Evolutionary conservation across 495 filamentous ascomycete species (phyloP).

Genomic region (Aspergillus homomorphus): DNA sequence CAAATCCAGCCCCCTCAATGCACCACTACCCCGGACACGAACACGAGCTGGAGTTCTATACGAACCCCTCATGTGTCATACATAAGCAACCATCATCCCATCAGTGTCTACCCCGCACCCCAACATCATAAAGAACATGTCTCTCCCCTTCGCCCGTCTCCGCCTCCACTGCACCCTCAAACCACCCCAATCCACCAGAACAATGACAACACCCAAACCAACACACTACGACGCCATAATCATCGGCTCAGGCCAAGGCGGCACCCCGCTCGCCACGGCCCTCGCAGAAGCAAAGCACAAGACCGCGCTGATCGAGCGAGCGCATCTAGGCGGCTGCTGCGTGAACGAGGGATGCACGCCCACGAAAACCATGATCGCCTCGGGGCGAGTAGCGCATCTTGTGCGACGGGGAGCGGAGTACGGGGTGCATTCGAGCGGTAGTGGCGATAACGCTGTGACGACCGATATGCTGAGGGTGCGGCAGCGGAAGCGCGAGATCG

Average conservation of each 20-base stretch:
- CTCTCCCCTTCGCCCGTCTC: not conserved
- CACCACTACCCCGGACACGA: no score
- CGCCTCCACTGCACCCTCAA: not conserved
- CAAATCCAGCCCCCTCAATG: no score
- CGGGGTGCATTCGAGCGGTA: constrained; percentile 31
- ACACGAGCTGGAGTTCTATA: no score
- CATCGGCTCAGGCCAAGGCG: constrained; percentile 49
- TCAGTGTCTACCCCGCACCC: not conserved
- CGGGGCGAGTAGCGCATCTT: constrained; percentile 45
- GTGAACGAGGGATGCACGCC: constrained; percentile 56
- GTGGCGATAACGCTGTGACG: constrained; percentile 13
- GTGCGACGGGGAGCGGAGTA: constrained; percentile 40
- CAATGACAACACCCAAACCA: constrained; percentile 12
- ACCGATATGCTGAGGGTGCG: constrained; percentile 47
- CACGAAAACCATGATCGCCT: constrained; percentile 52
- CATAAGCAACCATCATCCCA: no score
- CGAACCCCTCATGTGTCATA: no score
- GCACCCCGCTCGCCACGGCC: constrained; percentile 44
- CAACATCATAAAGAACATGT: not conserved
- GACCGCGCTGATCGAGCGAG: constrained; percentile 40
- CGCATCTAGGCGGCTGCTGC: constrained; percentile 49
- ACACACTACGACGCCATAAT: constrained; percentile 40
- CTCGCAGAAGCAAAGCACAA: constrained; percentile 39
- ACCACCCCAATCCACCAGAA: not conserved
- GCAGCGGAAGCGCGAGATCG: constrained; percentile 53